A percentile compares a stretch with the other conserved stretches of the same genome.
These are phyloP conservation scores for Carex arenaria DNA, from an alignment of 202 grass and related monocot species.

Conservation along the genomic window DNA sequence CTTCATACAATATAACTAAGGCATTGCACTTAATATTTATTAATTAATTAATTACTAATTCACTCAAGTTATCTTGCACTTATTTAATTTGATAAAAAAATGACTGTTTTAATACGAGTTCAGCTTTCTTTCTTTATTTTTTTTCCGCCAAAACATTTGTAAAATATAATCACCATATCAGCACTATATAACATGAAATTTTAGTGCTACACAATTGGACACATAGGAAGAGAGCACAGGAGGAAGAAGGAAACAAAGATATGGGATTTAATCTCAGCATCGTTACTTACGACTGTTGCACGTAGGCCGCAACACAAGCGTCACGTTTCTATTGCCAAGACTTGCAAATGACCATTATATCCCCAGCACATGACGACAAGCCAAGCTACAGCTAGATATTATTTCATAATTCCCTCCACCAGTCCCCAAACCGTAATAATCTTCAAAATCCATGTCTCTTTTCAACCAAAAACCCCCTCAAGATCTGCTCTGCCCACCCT, in stretches of 20 bases:
- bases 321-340: slow-evolving; percentile 7
- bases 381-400: slow-evolving; percentile 47
- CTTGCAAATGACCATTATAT: background rate
- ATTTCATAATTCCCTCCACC: slow-evolving; percentile 9
- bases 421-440: slow-evolving; percentile 15
- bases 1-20: no score
- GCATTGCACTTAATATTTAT: background rate
- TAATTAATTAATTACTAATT: background rate
- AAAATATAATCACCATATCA: background rate
- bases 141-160: background rate
- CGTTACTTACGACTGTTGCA: slow-evolving; percentile 17
- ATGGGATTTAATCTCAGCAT: slow-evolving; percentile 8
- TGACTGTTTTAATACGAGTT: background rate
- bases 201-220: background rate
- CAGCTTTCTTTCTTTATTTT: background rate
- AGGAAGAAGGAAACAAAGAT: slow-evolving; percentile 20
- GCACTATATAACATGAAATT: no score
- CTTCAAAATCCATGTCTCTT: background rate
- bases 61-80: no score
- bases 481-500: slow-evolving; percentile 7
- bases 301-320: slow-evolving; percentile 17
- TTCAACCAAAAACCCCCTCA: background rate
- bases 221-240: background rate
- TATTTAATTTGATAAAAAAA: background rate
- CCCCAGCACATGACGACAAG: slow-evolving; percentile 57